Evolutionary conservation across 441 rosid species (phyloP).

Genomic region (Croton setiger): DNA sequence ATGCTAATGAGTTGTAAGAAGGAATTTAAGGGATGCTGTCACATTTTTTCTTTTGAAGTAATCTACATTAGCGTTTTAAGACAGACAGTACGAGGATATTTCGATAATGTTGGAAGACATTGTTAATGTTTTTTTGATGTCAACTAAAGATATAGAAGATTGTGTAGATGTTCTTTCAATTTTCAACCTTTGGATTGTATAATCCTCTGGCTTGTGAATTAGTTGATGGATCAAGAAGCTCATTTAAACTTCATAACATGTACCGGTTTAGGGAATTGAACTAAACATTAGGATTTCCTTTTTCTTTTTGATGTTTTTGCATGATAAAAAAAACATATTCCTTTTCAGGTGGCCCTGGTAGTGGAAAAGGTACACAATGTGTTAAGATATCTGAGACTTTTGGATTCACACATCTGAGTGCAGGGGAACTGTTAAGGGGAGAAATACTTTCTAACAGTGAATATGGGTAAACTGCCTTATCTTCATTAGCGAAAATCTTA

Average conservation of each 20-base stretch:
- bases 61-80: no score
- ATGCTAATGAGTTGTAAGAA: neutral
- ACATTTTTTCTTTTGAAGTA: no score
- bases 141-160: neutral
- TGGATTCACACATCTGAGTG: constrained; percentile 81
- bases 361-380: constrained; percentile 96
- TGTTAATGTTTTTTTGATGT: neutral
- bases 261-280: neutral
- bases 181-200: neutral
- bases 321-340: neutral
- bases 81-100: no score
- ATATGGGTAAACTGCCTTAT: constrained; percentile 46
- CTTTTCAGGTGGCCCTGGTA: constrained; percentile 86
- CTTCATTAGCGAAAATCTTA: neutral
- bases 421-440: constrained; percentile 85
- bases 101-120: neutral
- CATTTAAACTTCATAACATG: neutral
- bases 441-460: constrained; percentile 80
- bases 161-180: no score
- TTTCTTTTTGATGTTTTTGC: neutral
- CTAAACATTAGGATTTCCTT: neutral
- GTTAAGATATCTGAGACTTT: constrained; percentile 61
- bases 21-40: neutral
- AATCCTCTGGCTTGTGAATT: neutral
- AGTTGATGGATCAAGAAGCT: neutral